Percentiles rank a stretch among this genome's conserved stretches.
These are phyloP conservation scores for Zygotorulaspora mrakii DNA, from an alignment of 1,139 yeast genomes.

Conservation along the genomic window DNA sequence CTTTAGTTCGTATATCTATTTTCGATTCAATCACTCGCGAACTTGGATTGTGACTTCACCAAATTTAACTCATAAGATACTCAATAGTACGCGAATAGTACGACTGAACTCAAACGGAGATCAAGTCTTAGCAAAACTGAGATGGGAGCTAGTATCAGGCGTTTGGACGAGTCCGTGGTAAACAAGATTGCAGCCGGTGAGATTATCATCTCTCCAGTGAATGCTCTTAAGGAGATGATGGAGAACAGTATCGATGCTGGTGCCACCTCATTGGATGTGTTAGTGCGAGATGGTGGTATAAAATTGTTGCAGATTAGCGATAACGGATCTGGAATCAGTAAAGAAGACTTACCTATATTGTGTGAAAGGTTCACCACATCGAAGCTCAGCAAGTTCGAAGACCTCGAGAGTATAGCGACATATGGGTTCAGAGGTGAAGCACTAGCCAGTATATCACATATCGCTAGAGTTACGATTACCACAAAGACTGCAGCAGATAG, in stretches of 20 bases:
- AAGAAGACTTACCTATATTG: constrained; percentile 54
- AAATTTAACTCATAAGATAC: too few species aligned
- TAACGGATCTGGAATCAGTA: constrained; percentile 69
- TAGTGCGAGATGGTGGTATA: constrained; percentile 63
- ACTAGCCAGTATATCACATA: constrained; percentile 62
- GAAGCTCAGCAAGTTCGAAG: constrained; percentile 52
- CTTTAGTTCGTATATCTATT: too few species aligned
- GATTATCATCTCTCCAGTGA: constrained; percentile 88
- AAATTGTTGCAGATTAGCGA: constrained; percentile 63
- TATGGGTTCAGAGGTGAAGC: constrained; percentile 87
- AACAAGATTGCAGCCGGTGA: constrained; percentile 97
- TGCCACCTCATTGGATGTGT: constrained; percentile 57
- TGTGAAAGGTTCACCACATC: constrained; percentile 74
- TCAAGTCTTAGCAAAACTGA: background rate
- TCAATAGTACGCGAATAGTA: too few species aligned
- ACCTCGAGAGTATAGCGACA: constrained; percentile 49
- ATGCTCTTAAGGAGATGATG: constrained; percentile 71
- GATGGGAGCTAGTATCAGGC: constrained; percentile 22
- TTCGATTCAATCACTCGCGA: too few species aligned
- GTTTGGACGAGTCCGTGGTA: constrained; percentile 49
- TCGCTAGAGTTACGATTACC: constrained; percentile 66
- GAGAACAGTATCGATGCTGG: constrained; percentile 80
- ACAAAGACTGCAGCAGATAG: constrained; percentile 61
- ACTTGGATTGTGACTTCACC: too few species aligned
- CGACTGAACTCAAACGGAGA: too few species aligned